Base-by-base conservation (phyloP, 2,329 filamentous ascomycete genomes). In the Aureobasidium sp. region DNA sequence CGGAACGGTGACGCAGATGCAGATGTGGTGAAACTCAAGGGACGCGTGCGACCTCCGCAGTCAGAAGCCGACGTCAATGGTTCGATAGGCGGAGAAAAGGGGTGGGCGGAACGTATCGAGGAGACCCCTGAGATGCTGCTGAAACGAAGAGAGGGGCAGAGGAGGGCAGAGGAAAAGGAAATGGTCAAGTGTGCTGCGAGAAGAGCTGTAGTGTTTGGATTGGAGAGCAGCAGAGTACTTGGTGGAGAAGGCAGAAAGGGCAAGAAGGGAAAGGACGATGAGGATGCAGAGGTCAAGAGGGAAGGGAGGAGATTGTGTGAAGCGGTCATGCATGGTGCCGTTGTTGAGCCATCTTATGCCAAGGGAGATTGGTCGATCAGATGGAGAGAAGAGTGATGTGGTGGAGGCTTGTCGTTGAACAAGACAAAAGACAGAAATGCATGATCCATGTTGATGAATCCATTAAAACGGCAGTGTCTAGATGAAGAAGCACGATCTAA, bases 101-200 rank as follows among this genome's bases (percentile, higher is more conserved):
- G 78, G 0, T 66, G 71, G 56, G 75, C 75, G 4, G 79, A 81
- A 62, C 70, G 72, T n/a, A 67, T 70, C 6, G 66, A 71, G 14
- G 78, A 81, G 62, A 78, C 74, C 2, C 71, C 74, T 1, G 75
- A 77, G 58, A 75, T 77, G 69, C 61, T 72, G 32, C 66, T 30
- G 56, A 78, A 75, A 64, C 66, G 78, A 21, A 62, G 66, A 11
- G 70, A 78, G 49, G 78, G 78, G 0, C 71, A 79, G 62, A 70
- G 66, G 55, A 64, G 66, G 39, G 74, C 74, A 3, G 70, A 74
- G 55, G 71, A 75, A 63, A 67, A 76, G 21, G 82, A 86, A 63
- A 72, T 82, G 68, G 74, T 85, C 41, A 73, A 78, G 24, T 76
- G 77, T n/a, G 81, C 81, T 0, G 84, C 84, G 1, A 76, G 83